Evolutionary conservation across 2,329 filamentous ascomycete genomes (phyloP).

Genomic region (Ophiostoma sp.): DNA sequence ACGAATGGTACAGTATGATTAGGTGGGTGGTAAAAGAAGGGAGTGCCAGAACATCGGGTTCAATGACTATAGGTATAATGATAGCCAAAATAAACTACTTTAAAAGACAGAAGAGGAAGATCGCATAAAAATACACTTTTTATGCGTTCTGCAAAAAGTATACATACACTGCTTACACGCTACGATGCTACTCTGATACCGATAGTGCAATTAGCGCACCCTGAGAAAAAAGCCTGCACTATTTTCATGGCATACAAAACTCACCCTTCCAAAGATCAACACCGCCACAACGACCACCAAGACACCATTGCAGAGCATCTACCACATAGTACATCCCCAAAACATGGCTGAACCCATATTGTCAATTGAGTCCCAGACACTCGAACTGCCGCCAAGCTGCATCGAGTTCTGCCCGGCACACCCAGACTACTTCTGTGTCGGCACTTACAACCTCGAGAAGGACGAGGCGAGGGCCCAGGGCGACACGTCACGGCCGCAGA

Average conservation of each 20-base stretch:
- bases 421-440: conserved; percentile 66
- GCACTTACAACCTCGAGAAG: conserved; percentile 73
- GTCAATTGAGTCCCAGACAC: conserved; percentile 46
- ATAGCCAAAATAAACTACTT: background rate
- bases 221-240: background rate
- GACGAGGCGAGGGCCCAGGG: conserved; percentile 30
- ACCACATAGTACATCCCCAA: background rate
- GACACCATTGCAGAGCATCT: background rate
- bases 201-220: background rate
- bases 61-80: background rate
- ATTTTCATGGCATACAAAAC: background rate
- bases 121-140: background rate
- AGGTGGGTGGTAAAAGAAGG: background rate
- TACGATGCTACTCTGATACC: background rate
- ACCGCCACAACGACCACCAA: background rate
- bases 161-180: background rate
- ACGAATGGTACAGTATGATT: too few species aligned
- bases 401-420: conserved; percentile 64
- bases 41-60: background rate
- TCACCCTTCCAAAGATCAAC: background rate
- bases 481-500: conserved; percentile 46
- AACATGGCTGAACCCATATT: conserved; percentile 31
- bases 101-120: background rate
- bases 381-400: conserved; percentile 70
- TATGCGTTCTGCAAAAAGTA: background rate